Percentiles rank a stretch among this genome's conserved stretches.
Conservation (phyloP, 2,329 filamentous ascomycete species). For the Verticillium klebahnii region DNA sequence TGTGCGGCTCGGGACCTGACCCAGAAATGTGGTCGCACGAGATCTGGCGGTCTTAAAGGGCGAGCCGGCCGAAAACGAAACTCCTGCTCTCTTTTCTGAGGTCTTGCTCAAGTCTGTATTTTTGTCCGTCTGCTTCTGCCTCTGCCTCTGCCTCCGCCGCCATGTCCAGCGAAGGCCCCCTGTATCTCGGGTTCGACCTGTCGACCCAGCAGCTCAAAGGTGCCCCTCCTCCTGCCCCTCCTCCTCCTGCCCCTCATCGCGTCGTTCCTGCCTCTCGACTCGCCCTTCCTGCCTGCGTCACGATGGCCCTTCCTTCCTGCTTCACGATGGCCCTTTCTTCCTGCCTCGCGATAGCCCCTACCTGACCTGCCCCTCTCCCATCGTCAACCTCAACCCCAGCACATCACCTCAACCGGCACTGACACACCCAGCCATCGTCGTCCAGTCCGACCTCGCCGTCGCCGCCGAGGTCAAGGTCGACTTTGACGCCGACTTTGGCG, state of each 20-base stretch:
- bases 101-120: not conserved
- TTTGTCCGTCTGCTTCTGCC: not conserved
- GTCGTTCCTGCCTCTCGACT: not conserved
- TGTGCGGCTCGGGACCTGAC: not conserved
- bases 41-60: not conserved
- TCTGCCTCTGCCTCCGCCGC: not conserved
- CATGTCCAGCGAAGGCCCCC: constrained; percentile 33
- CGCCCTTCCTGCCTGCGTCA: not conserved
- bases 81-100: not conserved
- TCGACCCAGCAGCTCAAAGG: constrained; percentile 97
- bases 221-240: constrained; percentile 23
- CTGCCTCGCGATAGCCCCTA: not conserved
- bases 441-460: constrained; percentile 77
- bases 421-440: constrained; percentile 62
- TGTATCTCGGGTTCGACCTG: constrained; percentile 92
- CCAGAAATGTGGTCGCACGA: not conserved
- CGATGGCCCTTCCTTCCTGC: not conserved
- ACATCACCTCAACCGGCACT: not conserved
- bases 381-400: not conserved
- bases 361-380: not conserved
- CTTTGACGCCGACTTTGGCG: constrained; percentile 78
- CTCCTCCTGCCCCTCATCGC: not conserved
- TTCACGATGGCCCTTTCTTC: not conserved
- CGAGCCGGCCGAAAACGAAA: not conserved
- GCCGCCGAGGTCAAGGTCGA: constrained; percentile 86